Base-by-base conservation (phyloP, 768 basidiomycete species). In the Tylopilus plumbeoviolaceoides region DNA sequence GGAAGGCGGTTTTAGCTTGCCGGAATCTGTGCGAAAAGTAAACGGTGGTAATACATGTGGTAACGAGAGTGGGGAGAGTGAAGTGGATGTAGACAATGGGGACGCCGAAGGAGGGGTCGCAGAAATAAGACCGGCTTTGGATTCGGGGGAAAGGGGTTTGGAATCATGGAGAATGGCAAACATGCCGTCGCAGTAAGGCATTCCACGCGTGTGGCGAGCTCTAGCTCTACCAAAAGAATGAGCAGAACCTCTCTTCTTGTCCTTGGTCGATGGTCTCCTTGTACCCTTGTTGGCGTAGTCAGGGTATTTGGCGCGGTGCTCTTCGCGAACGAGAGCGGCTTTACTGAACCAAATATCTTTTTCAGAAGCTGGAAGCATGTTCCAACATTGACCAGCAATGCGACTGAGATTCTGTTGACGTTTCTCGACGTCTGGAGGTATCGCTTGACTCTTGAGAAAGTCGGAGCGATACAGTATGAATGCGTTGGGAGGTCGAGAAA, bases 381-480 rank as follows among this genome's bases (percentile, higher is more conserved):
- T 73, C 82, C 82, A 84, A 61, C 77, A 73, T 63, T 75, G 70
- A 7, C 76, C 82, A 9, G 77, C 79, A 56, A 81, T 72, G 51
- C 77, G 70, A 54, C 75, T 77, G 54, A 82, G 73, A 52, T 80
- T 78, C 64, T 80, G 78, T 63, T 84, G 82, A 43, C 78, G 74
- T 42, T 72, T 73, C 64, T 80, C 78, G 35, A 77, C 68, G 21
- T 73, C 67, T 15, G 69, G 62, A 3, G 77, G 75, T 41, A 80
- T 72, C 11, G 69, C 53, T 18, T 69, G 69, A 3, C 66, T 70
- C 57, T 75, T 74, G 11, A 82, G 70, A 23, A 80, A 72, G 54
- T 79, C 73, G 21, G 78, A 78, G 40, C 82, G 73, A 66, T 76
- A 83, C 45, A 83, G 67, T 57, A 83, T 78, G 65, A 83, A 83